Evolutionary conservation across 305 asterid species (phyloP).

Genomic region (Fraxinus angustifolia): DNA sequence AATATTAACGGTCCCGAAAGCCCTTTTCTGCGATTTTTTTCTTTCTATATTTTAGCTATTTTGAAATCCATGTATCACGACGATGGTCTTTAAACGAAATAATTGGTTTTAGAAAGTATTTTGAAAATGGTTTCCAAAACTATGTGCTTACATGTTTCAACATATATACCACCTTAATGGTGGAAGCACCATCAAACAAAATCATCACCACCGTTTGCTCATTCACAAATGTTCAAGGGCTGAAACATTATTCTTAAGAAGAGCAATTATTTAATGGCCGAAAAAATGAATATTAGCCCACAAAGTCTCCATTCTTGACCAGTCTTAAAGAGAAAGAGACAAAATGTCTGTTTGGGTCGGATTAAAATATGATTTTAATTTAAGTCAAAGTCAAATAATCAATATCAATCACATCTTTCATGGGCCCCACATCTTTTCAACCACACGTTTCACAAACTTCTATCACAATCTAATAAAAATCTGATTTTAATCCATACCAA

Average conservation of each 20-base stretch:
- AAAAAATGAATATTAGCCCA: neutral
- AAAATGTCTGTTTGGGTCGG: neutral
- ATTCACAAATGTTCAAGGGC: constrained; percentile 20
- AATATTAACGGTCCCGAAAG: neutral
- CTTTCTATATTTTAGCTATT: neutral
- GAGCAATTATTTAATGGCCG: neutral
- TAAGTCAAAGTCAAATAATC: too few relatives aligned
- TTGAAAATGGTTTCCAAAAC: neutral
- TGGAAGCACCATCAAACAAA: neutral
- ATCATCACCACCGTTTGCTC: neutral
- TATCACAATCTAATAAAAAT: too few relatives aligned
- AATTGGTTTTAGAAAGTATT: neutral
- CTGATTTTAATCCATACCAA: neutral
- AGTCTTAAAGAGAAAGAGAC: neutral
- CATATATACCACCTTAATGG: neutral
- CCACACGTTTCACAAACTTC: too few relatives aligned
- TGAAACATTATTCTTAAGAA: neutral
- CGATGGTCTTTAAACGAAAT: neutral
- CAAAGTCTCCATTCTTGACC: constrained; percentile 31
- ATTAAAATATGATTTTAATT: too few relatives aligned
- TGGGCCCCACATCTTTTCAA: too few relatives aligned
- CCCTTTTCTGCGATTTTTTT: neutral
- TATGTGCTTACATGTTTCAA: neutral
- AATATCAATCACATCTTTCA: too few relatives aligned
- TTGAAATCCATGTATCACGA: neutral